Percentiles rank a stretch among this genome's conserved stretches.
Conservation (phyloP, 2,329 filamentous ascomycete genomes). For the Exophiala xenobiotica region DNA sequence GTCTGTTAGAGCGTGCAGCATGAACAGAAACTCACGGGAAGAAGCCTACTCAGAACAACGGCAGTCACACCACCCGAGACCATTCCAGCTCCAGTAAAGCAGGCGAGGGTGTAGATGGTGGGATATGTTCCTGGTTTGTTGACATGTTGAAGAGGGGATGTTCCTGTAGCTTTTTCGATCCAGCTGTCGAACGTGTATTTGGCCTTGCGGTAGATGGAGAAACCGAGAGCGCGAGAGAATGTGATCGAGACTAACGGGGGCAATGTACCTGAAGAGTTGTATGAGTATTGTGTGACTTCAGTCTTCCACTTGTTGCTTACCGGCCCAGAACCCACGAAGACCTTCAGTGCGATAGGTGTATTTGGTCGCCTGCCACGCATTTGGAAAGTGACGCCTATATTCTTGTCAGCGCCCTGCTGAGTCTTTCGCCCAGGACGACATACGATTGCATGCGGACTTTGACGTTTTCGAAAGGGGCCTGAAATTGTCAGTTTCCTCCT, state of each 20-base stretch:
- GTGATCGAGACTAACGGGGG: constrained; percentile 48
- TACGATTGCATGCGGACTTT: constrained; percentile 53
- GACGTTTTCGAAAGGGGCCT: constrained; percentile 50
- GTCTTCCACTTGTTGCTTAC: constrained; percentile 33
- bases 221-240: constrained; percentile 46
- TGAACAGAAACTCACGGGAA: too few species aligned
- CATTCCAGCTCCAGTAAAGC: constrained; percentile 44
- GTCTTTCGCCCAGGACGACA: constrained; percentile 17
- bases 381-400: constrained; percentile 45
- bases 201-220: constrained; percentile 46
- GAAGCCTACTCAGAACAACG: constrained; percentile 45
- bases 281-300: background rate
- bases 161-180: constrained; percentile 42
- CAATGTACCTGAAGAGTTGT: constrained; percentile 39
- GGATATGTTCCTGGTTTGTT: constrained; percentile 45
- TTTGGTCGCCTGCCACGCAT: constrained; percentile 43
- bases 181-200: constrained; percentile 43
- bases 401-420: constrained; percentile 8
- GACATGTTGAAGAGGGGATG: constrained; percentile 42
- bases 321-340: constrained; percentile 48
- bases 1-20: constrained; percentile 5
- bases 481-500: constrained; percentile 18
- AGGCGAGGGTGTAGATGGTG: constrained; percentile 42
- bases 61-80: constrained; percentile 43
- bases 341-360: constrained; percentile 50